Conservation (phyloP, 139 green algal species). For the Deuterostichococcus epilithicus region DNA sequence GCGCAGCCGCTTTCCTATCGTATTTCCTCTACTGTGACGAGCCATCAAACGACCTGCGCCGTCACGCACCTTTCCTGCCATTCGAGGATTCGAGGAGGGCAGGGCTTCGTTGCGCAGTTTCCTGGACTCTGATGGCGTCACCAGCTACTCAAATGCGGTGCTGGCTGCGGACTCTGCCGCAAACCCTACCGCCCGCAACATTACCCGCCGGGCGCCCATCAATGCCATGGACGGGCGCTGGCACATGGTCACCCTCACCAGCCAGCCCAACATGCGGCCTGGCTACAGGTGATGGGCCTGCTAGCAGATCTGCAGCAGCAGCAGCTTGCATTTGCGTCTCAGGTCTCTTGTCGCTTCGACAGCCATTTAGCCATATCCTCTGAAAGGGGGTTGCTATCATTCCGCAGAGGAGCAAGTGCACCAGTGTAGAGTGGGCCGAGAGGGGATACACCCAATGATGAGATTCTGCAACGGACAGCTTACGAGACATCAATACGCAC, state of each 20-base stretch:
- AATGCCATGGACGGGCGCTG: slow-evolving; percentile 16
- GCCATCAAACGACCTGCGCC: too few species aligned
- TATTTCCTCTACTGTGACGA: too few species aligned
- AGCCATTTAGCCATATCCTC: neutral
- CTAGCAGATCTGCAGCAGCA: neutral
- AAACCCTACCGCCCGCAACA: neutral
- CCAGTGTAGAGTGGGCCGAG: neutral
- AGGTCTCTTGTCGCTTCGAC: neutral
- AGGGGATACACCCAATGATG: too few species aligned
- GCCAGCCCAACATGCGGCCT: too few species aligned
- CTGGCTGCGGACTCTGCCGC: neutral
- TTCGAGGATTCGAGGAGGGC: neutral
- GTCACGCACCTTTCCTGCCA: too few species aligned
- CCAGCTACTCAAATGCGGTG: neutral
- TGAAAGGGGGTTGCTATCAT: neutral
- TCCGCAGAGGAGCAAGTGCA: neutral
- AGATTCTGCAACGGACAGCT: too few species aligned
- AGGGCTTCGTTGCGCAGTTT: neutral
- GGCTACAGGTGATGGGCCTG: neutral
- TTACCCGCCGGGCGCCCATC: neutral
- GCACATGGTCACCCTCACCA: slow-evolving; percentile 17
- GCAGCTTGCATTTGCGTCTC: neutral
- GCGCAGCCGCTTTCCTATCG: too few species aligned
- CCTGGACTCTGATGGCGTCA: neutral
- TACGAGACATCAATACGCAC: too few species aligned